A percentile compares a stretch with the other conserved stretches of the same genome.
These are phyloP conservation scores for Sporodiniella umbellata DNA, from an alignment of 371 early-diverging fungal species.

Conservation along the genomic window DNA sequence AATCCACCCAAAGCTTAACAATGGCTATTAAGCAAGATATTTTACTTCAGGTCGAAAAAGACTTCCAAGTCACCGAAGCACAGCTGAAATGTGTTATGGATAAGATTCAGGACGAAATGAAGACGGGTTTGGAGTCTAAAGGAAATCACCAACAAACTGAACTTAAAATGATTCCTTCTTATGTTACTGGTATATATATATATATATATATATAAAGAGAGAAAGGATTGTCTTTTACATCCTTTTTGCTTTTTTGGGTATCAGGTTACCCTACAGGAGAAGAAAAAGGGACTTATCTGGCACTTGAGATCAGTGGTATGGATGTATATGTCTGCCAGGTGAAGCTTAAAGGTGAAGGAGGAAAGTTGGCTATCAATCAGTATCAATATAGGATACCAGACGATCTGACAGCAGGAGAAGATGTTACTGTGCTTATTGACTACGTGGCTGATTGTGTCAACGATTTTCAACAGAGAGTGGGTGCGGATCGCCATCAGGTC, in stretches of 20 bases:
- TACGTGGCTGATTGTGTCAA: conserved; percentile 46
- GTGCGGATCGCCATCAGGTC: conserved; percentile 7
- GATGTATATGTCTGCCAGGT: conserved; percentile 52
- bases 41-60: conserved; percentile 21
- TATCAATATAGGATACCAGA: conserved; percentile 79
- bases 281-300: conserved; percentile 86
- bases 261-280: conserved; percentile 71
- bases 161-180: conserved; percentile 48
- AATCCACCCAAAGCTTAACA: too few species aligned
- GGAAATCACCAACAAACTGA: conserved; percentile 16
- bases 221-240: too few species aligned
- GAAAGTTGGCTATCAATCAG: conserved; percentile 47
- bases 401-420: conserved; percentile 65
- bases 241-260: background rate
- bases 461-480: conserved; percentile 39
- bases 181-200: conserved; percentile 35
- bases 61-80: conserved; percentile 33
- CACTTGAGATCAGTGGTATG: conserved; percentile 89
- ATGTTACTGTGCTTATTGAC: conserved; percentile 34
- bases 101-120: conserved; percentile 46
- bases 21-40: conserved; percentile 22
- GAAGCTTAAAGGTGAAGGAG: conserved; percentile 44
- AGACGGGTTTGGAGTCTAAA: conserved; percentile 30
- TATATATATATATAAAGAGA: background rate
- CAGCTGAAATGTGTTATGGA: conserved; percentile 23